Percentiles rank a stretch among this genome's conserved stretches.
These are phyloP conservation scores for Aspergillus eucalypticola DNA, from an alignment of 2,329 filamentous ascomycete genomes.

Conservation along the genomic window DNA sequence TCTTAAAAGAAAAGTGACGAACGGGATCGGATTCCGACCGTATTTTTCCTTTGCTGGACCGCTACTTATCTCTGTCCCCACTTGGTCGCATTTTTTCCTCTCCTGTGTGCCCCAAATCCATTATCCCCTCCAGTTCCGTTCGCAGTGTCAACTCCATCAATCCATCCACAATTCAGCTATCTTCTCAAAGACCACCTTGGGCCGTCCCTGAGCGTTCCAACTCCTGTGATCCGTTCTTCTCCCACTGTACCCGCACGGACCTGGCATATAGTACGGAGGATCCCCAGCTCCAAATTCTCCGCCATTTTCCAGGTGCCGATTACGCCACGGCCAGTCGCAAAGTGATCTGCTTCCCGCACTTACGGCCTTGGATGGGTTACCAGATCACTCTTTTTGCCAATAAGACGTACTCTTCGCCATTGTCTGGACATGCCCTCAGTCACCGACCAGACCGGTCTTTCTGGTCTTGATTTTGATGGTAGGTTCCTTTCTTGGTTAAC, in stretches of 20 bases:
- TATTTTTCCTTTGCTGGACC: not conserved
- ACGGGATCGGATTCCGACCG: not conserved
- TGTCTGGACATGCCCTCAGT: conserved; percentile 31
- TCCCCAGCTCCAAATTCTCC: not conserved
- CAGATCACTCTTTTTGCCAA: not conserved
- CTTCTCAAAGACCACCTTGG: not conserved
- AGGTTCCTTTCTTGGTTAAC: conserved; percentile 19
- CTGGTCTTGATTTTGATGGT: conserved; percentile 31
- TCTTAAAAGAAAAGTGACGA: not conserved
- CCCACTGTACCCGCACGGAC: not conserved
- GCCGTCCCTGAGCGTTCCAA: not conserved
- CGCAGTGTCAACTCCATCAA: not conserved
- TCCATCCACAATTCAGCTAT: not conserved
- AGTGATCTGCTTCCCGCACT: conserved; percentile 37
- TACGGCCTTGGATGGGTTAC: conserved; percentile 51
- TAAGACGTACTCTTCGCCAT: not conserved
- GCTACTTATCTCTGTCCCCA: not conserved
- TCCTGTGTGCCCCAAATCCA: not conserved
- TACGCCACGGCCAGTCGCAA: not conserved
- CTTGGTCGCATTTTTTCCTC: not conserved
- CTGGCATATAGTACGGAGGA: not conserved
- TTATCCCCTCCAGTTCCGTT: not conserved
- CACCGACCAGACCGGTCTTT: conserved; percentile 27
- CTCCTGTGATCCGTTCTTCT: not conserved
- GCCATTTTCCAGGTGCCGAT: not conserved